Evolutionary conservation across 1,284 basidiomycete species (phyloP), one percentile per base, ranked within the genome.

Genomic region (Boletus albobrunnescens): DNA sequence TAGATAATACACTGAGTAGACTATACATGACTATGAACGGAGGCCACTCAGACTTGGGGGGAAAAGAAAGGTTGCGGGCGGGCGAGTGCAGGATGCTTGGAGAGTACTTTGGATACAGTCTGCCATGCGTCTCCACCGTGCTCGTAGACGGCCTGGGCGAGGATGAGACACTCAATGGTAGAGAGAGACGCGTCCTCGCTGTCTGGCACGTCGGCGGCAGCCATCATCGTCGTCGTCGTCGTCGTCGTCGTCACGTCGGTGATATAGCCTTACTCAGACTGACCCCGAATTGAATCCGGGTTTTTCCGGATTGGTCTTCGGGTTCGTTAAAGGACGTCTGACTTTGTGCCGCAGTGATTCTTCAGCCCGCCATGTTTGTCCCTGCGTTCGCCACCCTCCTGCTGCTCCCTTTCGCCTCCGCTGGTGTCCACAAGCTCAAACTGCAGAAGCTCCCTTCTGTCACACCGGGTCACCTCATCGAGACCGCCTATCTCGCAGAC

Each of bases 81-180:
- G 3, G 72, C 69, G 31, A 87, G 68, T 9, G 89, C 70, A 12
- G 87, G 80, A 53, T 91, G 87, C 30, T 77, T 78, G 19, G 75
- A 69, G 20, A 94, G 75, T 3, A 87, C 56, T 44, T 76, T 76
- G 24, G 85, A 76, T n/a, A 93, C 79, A 10, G 73, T 67, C 30
- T 73, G 57, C 91, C 91, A 93, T n/a, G 78, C 69, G 39, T 78
- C 70, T 23, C 83, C 76, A n/a, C 91, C 91, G 50, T 84, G 74
- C 63, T 93, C 88, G 67, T 88, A 89, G 32, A 91, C 84, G 0
- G 89, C 84, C 68, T 94, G 91, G 3, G 90, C 79, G 42, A 94
- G 77, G 28, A 94, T 67, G 43, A 94, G 82, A 38, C 75, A 69
- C 66, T 90, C 87, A 36, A 84, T 64, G 49, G 72, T 76, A 46